phyloP scores from a whole-genome alignment of 225 moss, liverwort and hornwort genomes.

The Sphagnum contortum region DNA sequence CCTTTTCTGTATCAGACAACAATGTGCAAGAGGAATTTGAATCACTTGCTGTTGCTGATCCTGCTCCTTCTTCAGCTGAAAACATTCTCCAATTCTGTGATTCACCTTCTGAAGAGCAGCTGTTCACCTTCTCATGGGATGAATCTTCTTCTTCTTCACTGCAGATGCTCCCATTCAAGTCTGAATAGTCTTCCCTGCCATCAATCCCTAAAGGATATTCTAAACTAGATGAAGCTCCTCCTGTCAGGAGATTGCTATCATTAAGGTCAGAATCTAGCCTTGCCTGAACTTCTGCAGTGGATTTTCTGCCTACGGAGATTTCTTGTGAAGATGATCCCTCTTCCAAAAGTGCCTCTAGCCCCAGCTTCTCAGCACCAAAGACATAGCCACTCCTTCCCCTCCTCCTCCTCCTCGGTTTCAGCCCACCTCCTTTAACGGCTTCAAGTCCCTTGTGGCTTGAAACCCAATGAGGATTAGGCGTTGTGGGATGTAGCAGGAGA shows the following conservation, averaged over 20 bases:
- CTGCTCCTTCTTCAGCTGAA: conserved; percentile 37
- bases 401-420: conserved; percentile 12
- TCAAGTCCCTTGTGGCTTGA: neutral
- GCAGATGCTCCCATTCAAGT: conserved; percentile 13
- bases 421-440: neutral
- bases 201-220: no score
- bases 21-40: neutral
- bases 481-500: no score
- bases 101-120: conserved; percentile 12
- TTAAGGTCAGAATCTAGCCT: no score
- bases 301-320: neutral
- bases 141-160: conserved; percentile 16
- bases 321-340: conserved; percentile 12
- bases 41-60: conserved; percentile 5
- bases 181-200: conserved; percentile 4
- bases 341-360: conserved; percentile 16
- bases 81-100: conserved; percentile 38
- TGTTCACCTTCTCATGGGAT: conserved; percentile 18
- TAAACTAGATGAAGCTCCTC: no score
- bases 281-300: no score
- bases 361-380: conserved; percentile 17
- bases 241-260: no score
- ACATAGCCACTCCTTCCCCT: neutral
- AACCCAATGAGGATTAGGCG: no score
- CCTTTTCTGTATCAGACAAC: conserved; percentile 5